Evolutionary conservation across 257 asterid species (phyloP), one percentile per base, ranked within the genome.

Genomic region (Solanum lycopersicoides): DNA sequence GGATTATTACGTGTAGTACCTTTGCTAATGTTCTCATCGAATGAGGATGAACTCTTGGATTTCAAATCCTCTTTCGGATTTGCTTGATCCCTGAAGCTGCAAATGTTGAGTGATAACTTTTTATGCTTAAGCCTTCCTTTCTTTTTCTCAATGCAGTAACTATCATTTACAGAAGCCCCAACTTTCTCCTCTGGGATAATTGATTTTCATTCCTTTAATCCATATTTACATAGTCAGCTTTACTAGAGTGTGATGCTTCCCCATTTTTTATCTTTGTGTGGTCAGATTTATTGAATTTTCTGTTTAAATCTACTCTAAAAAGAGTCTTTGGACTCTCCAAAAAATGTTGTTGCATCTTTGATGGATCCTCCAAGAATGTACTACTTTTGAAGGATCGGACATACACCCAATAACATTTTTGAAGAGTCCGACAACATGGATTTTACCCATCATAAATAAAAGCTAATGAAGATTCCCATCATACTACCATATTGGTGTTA

Each of bases 51-150:
- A 35, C 88, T 91, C 86, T 84, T 93, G 45, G 90, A 77, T 88
- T 89, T 93, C 88, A 82, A 82, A 71, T 89, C 93, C 88, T 95
- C 96, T 88, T 90, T 93, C 15, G 91, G 95, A 87, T 89, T 90
- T 80, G 90, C 92, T 89, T 93, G 92, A 88, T 95, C 98, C 90
- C 91, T 92, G 91, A 92, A 92, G 92, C 90, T 93, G 91, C 98
- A 94, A 88, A 93, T 92, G 91, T 98, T 94, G 90, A 94, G 89
- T 5, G 98, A 98, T 92, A 96, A 83, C 76, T 93, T 95, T 88
- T 95, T 95, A 93, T 94, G 98, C 92, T 96, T 96, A 14, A 91
- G 80, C 88, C 90, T 74, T 37, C 32, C 82, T 89, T 91, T 94
- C 92, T 94, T 96, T 88, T 83, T 91, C 76, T 94, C 94, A 90